These are phyloP conservation scores for Phytophthora aleatoria DNA, from an alignment of 352 stramenopile species.

Conservation along the genomic window DNA sequence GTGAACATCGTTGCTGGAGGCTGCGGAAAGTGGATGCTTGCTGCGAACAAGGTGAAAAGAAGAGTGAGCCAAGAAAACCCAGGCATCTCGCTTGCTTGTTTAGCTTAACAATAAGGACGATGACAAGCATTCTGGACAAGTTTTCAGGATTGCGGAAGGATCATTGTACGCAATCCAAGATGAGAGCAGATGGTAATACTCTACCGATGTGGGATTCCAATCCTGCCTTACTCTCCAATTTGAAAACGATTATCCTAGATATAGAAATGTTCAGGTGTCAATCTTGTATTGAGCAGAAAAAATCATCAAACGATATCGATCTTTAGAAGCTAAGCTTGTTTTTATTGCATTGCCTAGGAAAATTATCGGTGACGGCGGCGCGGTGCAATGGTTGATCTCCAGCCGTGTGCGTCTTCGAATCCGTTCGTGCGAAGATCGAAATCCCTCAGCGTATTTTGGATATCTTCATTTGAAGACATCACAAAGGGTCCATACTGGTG, in stretches of 20 bases:
- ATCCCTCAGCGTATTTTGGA: slow-evolving; percentile 51
- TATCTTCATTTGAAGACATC: slow-evolving; percentile 59
- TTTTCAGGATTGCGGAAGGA: neutral
- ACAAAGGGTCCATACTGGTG: slow-evolving; percentile 71
- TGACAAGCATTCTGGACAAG: neutral
- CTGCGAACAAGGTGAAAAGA: slow-evolving; percentile 2
- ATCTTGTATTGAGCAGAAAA: neutral
- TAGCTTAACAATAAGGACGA: neutral
- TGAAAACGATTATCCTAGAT: no score
- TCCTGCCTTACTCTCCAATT: no score
- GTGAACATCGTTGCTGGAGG: slow-evolving; percentile 26
- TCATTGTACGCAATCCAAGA: slow-evolving; percentile 4
- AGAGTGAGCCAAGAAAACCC: slow-evolving; percentile 11
- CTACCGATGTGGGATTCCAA: no score
- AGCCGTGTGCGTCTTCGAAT: slow-evolving; percentile 58
- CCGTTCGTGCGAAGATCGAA: slow-evolving; percentile 56
- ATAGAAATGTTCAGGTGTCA: no score
- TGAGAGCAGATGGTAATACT: neutral
- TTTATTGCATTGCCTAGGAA: no score
- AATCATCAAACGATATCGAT: neutral
- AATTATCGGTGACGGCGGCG: slow-evolving; percentile 17
- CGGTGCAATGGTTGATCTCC: slow-evolving; percentile 51
- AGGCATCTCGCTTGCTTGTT: neutral
- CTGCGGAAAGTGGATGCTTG: slow-evolving; percentile 3
- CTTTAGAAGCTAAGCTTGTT: no score